A percentile compares a stretch with the other conserved stretches of the same genome.
Evolutionary conservation across 768 basidiomycete species (phyloP).

Genomic region (Leccinum olivaceopallidum): DNA sequence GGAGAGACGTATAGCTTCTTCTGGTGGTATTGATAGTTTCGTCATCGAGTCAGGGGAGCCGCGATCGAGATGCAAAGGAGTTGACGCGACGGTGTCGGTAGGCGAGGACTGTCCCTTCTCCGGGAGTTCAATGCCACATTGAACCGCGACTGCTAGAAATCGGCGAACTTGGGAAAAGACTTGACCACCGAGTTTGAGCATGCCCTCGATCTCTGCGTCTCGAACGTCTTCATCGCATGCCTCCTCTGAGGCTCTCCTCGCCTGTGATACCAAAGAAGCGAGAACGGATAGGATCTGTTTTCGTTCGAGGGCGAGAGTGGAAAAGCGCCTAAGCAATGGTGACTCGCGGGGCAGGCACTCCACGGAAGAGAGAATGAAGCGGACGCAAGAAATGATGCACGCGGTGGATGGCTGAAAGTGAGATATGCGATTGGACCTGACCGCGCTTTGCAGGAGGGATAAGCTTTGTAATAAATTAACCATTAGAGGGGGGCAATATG

Average conservation of each 20-base stretch:
- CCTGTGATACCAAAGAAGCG: constrained; percentile 78
- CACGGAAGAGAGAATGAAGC: constrained; percentile 78
- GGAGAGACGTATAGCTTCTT: constrained; percentile 8
- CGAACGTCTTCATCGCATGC: constrained; percentile 47
- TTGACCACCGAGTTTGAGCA: constrained; percentile 79
- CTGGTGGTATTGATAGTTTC: constrained; percentile 13
- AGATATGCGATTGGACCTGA: constrained; percentile 67
- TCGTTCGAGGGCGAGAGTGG: constrained; percentile 71
- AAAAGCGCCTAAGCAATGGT: constrained; percentile 62
- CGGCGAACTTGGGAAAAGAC: constrained; percentile 79
- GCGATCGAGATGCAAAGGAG: constrained; percentile 17
- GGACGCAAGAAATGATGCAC: constrained; percentile 92
- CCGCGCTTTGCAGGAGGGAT: constrained; percentile 83
- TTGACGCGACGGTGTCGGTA: constrained; percentile 18
- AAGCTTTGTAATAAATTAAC: constrained; percentile 83
- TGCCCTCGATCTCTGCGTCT: constrained; percentile 62
- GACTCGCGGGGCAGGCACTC: constrained; percentile 87
- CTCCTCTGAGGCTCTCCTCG: constrained; percentile 60
- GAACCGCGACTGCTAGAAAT: constrained; percentile 75
- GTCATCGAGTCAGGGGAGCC: constrained; percentile 17
- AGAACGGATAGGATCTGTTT: constrained; percentile 81
- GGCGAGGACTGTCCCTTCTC: constrained; percentile 41
- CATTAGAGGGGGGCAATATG: constrained; percentile 79
- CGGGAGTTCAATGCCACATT: constrained; percentile 72
- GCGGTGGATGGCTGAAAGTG: constrained; percentile 96